Base-by-base conservation (phyloP, 768 basidiomycete species). In the Lentinula edodes region DNA sequence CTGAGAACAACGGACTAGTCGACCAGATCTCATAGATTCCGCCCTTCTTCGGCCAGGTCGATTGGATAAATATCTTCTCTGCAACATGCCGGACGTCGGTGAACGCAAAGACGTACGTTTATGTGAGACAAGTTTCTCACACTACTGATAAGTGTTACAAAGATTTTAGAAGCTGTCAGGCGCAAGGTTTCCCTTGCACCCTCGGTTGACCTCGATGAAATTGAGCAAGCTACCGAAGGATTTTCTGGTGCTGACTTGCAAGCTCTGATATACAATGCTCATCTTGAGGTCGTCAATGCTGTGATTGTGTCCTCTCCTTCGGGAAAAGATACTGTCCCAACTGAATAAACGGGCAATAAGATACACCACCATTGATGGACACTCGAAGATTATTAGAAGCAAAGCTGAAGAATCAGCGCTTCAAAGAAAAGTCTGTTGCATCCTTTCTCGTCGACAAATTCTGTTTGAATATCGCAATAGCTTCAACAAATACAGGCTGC, bases 241-340 rank as follows among this genome's bases (percentile, higher is more conserved):
- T 98, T 84, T 73, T 92, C 95, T 5, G 97, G 97, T 9, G 97
- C 97, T 10, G 97, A 99, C 71, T 80, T 99, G 1, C 97, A 98
- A 74, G 93, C 96, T 1, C 74, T 99, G 32, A 72, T 98, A 28
- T 98, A 98, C 75, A 98, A 98, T 71, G 95, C 96, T 2, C 93
- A 98, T 72, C 83, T 99, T 0, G 91, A 94, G 65, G 89, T 91
- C 16, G 85, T 98, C 2, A 97, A 98, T 71, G 78, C 83, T 9
- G 79, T 82, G 6, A 82, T 96, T n/a, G 74, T 75, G n/a, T 66
- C 72, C 16, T 59, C 60, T 10, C 65, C 76, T 16, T 45, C 62
- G 2, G 63, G 64, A 16, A 61, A 61, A 51, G 68, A 62, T 53
- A 67, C 60, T 46, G 46, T 54, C 63, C 16, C 18, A 67, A 16